Evolutionary conservation across 345 rosid genomes (phyloP).

Genomic region (Carallia brachiata): DNA sequence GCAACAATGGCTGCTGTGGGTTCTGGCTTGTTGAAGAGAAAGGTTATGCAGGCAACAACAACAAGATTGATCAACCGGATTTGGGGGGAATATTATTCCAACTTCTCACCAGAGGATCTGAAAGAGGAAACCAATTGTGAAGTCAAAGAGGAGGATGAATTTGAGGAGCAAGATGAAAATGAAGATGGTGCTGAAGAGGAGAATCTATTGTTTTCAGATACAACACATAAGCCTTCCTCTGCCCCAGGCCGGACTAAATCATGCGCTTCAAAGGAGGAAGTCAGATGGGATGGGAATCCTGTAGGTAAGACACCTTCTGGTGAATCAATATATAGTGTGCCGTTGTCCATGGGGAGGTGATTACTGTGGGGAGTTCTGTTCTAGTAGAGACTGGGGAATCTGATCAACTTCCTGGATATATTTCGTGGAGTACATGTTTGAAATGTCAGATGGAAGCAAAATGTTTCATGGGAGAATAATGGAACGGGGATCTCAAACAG

Average conservation of each 20-base stretch:
- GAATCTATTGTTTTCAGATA: constrained; percentile 17
- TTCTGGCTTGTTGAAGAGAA: constrained; percentile 46
- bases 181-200: constrained; percentile 27
- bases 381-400: constrained; percentile 15
- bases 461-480: constrained; percentile 32
- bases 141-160: constrained; percentile 22
- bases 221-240: constrained; percentile 11
- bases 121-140: constrained; percentile 16
- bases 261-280: constrained; percentile 8
- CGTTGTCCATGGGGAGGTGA: constrained; percentile 23
- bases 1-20: constrained; percentile 38
- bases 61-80: constrained; percentile 72
- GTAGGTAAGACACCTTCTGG: constrained; percentile 17
- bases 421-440: constrained; percentile 31
- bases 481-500: constrained; percentile 24
- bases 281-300: constrained; percentile 25
- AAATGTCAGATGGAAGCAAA: constrained; percentile 23
- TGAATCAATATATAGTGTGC: constrained; percentile 20
- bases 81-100: constrained; percentile 83
- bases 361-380: constrained; percentile 22
- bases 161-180: constrained; percentile 30
- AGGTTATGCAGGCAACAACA: constrained; percentile 84
- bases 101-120: constrained; percentile 23
- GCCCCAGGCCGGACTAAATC: constrained; percentile 9
- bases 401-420: constrained; percentile 21